phyloP scores from a whole-genome alignment of 345 rosid species.

The Populus ilicifolia region DNA sequence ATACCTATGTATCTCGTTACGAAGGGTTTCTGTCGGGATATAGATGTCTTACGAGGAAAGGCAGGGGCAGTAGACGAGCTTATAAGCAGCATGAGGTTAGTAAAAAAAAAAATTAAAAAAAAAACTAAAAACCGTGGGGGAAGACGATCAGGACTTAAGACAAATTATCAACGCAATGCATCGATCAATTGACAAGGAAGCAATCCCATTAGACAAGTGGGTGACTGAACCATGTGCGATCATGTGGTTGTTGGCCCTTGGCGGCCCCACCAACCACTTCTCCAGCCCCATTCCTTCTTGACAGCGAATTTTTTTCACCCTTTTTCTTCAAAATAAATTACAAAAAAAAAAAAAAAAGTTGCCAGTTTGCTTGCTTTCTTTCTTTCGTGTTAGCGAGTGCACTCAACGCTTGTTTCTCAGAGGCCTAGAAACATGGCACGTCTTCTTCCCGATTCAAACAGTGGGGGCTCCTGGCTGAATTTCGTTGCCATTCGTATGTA shows the following conservation, averaged over 20 bases:
- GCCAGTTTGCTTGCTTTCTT: neutral
- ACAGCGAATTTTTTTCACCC: neutral
- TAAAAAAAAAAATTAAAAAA: neutral
- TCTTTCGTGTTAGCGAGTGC: neutral
- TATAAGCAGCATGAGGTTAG: neutral
- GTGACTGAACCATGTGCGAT: conserved; percentile 36
- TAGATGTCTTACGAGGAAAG: neutral
- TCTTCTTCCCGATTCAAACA: neutral
- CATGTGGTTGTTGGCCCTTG: conserved; percentile 40
- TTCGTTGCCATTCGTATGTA: neutral
- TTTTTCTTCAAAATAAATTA: neutral
- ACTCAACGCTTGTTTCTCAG: neutral
- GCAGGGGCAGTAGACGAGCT: neutral
- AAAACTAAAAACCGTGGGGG: too few species aligned
- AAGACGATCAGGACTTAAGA: conserved; percentile 19
- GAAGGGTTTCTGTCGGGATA: too few species aligned
- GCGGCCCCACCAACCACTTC: conserved; percentile 34
- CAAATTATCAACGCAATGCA: conserved; percentile 21
- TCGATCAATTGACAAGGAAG: conserved; percentile 15
- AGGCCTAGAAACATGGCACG: neutral
- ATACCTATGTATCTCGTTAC: too few species aligned
- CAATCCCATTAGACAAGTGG: conserved; percentile 34
- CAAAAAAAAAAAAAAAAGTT: neutral
- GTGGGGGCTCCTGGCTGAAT: neutral
- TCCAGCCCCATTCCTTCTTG: conserved; percentile 14